Conservation (phyloP, 2,329 filamentous ascomycete genomes). For the Paraconiothyrium brasiliense region DNA sequence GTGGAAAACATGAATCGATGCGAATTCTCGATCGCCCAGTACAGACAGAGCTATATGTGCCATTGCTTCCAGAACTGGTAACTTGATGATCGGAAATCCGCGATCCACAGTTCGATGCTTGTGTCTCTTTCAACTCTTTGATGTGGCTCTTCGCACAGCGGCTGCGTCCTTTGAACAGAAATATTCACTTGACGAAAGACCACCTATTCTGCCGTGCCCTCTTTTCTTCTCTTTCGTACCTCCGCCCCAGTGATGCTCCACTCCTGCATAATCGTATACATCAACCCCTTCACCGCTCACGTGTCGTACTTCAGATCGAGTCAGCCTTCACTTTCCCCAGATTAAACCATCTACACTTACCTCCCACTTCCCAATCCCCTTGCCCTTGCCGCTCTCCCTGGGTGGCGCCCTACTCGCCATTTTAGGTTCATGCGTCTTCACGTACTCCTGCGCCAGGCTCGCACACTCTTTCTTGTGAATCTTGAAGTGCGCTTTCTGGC, state of each 20-base stretch:
- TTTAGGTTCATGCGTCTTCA: conserved; percentile 50
- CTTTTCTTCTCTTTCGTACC: neutral
- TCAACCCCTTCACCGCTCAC: neutral
- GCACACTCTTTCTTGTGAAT: conserved; percentile 54
- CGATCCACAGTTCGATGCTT: neutral
- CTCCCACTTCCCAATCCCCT: conserved; percentile 54
- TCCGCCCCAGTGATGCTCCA: too few species aligned
- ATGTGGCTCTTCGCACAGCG: neutral
- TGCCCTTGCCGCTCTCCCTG: conserved; percentile 41
- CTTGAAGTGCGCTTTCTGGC: conserved; percentile 52
- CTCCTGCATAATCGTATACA: neutral
- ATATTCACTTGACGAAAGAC: too few species aligned
- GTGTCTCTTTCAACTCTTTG: neutral
- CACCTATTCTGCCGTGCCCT: too few species aligned
- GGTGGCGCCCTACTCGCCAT: conserved; percentile 47
- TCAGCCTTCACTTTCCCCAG: neutral
- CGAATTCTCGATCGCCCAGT: too few species aligned
- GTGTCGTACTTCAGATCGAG: conserved; percentile 3
- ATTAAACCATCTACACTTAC: conserved; percentile 23
- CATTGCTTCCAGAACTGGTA: too few species aligned
- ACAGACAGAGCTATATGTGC: too few species aligned
- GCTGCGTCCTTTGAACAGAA: too few species aligned
- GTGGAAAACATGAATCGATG: too few species aligned
- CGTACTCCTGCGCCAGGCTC: conserved; percentile 50
- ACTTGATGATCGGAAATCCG: too few species aligned